Evolutionary conservation across 768 basidiomycete species (phyloP).

Genomic region (Mycena crocata): DNA sequence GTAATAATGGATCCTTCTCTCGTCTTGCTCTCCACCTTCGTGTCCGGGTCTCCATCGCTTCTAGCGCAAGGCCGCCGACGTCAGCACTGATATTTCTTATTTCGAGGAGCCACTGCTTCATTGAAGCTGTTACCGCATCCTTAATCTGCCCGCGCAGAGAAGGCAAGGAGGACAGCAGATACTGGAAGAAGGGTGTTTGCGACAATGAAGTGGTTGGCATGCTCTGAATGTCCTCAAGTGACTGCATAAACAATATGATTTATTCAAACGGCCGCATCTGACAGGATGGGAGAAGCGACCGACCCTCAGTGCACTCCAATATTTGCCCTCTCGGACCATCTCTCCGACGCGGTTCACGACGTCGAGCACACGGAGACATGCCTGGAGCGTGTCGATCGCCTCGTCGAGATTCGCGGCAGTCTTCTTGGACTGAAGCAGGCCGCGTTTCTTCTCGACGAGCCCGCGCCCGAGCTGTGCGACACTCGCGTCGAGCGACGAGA

Average conservation of each 20-base stretch:
- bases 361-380: constrained; percentile 91
- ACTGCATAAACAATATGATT: constrained; percentile 62
- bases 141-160: constrained; percentile 91
- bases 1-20: constrained; percentile 86
- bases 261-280: constrained; percentile 45
- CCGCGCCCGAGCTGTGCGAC: constrained; percentile 90
- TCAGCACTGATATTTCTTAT: constrained; percentile 89
- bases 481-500: constrained; percentile 87
- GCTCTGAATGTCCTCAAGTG: constrained; percentile 93
- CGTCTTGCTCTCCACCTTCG: constrained; percentile 86
- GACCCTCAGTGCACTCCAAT: constrained; percentile 96
- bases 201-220: constrained; percentile 91
- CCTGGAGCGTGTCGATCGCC: constrained; percentile 94
- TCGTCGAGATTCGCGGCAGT: constrained; percentile 96
- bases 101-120: constrained; percentile 97
- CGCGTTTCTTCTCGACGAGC: constrained; percentile 94
- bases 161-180: constrained; percentile 91
- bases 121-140: constrained; percentile 92
- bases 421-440: constrained; percentile 89
- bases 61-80: constrained; percentile 88
- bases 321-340: constrained; percentile 94
- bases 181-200: constrained; percentile 92
- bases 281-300: constrained; percentile 54
- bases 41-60: constrained; percentile 87
- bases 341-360: constrained; percentile 92